These are phyloP conservation scores for Nasturtium officinale DNA, from an alignment of 345 rosid genomes.

Conservation along the genomic window DNA sequence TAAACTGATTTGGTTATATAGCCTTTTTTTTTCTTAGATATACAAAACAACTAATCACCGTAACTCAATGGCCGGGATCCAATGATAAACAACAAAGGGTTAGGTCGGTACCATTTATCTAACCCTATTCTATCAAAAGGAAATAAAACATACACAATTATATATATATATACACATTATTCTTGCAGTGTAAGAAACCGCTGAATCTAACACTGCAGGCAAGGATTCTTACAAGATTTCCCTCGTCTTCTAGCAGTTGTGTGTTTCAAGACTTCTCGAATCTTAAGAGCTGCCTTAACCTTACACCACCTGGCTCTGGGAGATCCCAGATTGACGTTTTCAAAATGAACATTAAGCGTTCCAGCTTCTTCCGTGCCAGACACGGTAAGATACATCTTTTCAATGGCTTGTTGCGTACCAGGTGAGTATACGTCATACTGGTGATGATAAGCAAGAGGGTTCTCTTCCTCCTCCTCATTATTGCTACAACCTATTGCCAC, in stretches of 20 bases:
- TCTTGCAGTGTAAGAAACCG: background rate
- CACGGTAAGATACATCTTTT: constrained; percentile 36
- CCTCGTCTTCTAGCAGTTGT: constrained; percentile 32
- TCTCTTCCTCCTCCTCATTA: constrained; percentile 35
- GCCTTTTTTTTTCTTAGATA: background rate
- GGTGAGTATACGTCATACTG: constrained; percentile 29
- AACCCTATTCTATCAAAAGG: constrained; percentile 15
- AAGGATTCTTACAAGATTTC: constrained; percentile 13
- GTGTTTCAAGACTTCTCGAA: constrained; percentile 41
- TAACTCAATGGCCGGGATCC: constrained; percentile 33
- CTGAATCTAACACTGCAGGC: background rate
- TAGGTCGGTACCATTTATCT: constrained; percentile 28
- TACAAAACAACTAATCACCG: constrained; percentile 19
- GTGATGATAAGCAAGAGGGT: constrained; percentile 31
- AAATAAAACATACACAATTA: background rate
- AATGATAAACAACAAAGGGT: background rate
- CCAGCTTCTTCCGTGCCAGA: constrained; percentile 40
- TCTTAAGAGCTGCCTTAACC: constrained; percentile 62
- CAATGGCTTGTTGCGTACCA: constrained; percentile 31
- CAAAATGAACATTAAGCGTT: constrained; percentile 32
- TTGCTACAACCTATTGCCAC: constrained; percentile 9
- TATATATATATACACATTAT: background rate
- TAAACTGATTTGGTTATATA: constrained; percentile 1
- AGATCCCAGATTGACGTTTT: constrained; percentile 29
- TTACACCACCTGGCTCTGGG: constrained; percentile 71